Conservation (phyloP, 2,329 filamentous ascomycete species). For the Aspergillus hortae region DNA sequence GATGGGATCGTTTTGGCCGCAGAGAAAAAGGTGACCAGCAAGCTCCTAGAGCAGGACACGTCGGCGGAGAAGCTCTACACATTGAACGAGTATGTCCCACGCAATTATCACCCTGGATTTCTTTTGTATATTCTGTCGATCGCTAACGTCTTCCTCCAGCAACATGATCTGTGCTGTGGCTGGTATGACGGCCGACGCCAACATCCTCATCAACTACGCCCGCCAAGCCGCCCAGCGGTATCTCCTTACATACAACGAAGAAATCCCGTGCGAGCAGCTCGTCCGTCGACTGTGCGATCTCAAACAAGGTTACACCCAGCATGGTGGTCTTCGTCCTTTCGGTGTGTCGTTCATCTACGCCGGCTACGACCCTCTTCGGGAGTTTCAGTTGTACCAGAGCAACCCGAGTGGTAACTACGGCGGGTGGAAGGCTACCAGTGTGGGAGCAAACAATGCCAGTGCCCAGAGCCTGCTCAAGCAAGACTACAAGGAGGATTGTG, state of each 20-base stretch:
- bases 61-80: constrained; percentile 99
- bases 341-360: constrained; percentile 99
- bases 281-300: constrained; percentile 94
- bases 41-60: constrained; percentile 97
- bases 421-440: constrained; percentile 97
- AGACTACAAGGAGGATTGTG: constrained; percentile 98
- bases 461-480: constrained; percentile 97
- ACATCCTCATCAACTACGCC: constrained; percentile 99
- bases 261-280: constrained; percentile 98
- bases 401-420: constrained; percentile 99
- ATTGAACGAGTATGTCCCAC: constrained; percentile 76
- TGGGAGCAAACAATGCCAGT: constrained; percentile 96
- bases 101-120: not conserved
- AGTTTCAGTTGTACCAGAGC: constrained; percentile 99
- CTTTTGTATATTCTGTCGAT: not conserved
- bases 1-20: constrained; percentile 98
- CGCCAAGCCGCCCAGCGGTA: constrained; percentile 95
- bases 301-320: constrained; percentile 99
- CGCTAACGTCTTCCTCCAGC: constrained; percentile 47
- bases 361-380: constrained; percentile 89
- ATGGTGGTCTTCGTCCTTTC: constrained; percentile 95
- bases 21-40: constrained; percentile 98
- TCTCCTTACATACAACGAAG: constrained; percentile 98
- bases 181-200: constrained; percentile 98
- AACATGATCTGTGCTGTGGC: constrained; percentile 99